Base-by-base conservation (phyloP, 257 asterid genomes). In the Rhazya stricta region DNA sequence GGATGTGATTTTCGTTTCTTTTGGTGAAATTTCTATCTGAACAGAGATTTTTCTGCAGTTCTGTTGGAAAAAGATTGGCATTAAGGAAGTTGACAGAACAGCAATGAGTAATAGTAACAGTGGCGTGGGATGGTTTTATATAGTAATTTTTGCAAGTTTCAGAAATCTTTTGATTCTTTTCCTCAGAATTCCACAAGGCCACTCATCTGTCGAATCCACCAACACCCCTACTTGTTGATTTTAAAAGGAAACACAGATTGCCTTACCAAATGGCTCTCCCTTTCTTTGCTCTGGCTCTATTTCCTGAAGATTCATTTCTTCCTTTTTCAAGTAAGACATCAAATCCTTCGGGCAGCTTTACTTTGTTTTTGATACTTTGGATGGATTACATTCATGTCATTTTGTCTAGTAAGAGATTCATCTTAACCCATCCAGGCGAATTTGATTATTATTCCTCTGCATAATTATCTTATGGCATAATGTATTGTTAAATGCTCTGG, bases 1-100 rank as follows among this genome's bases (percentile, higher is more conserved):
- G 36, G 23, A 68, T 74, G 39, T 23, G 39, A 68, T 68, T 36
- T 43, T 74, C 74, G 65, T 56, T 75, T 51, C 50, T 60, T 76
- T 60, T 50, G 67, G 51, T 37, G 60, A 39, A 37, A 69, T 69
- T 79, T 68, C 79, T 69, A 68, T 42, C 42, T 61, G 4, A 72
- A 21, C 54, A 62, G 54, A 43, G 10, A 65, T 3, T 46, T 72
- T 79, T 23, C 43, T 70, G 37, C 27, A 41, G 29, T 53, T 43
- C 62, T 51, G 61, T 9, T 23, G 48, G 71, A 18, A 48, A 45
- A 69, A 12, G 54, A 67, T 48, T 39, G 48, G 48, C 9, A 46
- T 36, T 13, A 21, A 43, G 62, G 50, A 25, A 36, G 79, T 36
- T 68, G 61, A 54, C 58, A 53, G 79, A 57, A 43, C 37, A 54